Evolutionary conservation across 2,329 filamentous ascomycete genomes (phyloP).

Genomic region (Botrytis sinoallii): DNA sequence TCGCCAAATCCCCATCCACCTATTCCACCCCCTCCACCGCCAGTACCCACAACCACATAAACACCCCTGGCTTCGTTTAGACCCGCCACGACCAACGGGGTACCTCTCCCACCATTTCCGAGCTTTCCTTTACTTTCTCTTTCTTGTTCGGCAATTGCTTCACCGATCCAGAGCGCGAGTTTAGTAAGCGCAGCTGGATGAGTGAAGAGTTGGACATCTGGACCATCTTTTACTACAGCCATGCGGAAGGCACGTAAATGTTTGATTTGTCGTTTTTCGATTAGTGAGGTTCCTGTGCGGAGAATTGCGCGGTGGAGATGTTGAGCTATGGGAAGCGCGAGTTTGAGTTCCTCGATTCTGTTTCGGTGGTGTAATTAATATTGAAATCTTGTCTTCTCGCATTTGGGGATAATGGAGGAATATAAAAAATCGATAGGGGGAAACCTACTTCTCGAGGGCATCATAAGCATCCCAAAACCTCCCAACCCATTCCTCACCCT

Average conservation of each 20-base stretch:
- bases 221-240: constrained; percentile 92
- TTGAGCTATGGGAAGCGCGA: constrained; percentile 77
- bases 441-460: constrained; percentile 61
- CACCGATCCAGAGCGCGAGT: constrained; percentile 88
- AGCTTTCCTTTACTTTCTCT: constrained; percentile 69
- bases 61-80: constrained; percentile 83
- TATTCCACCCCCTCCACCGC: constrained; percentile 69
- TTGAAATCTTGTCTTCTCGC: constrained; percentile 38
- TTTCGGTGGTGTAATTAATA: constrained; percentile 40
- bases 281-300: constrained; percentile 82
- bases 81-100: constrained; percentile 84
- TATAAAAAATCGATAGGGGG: not conserved
- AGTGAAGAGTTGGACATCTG: constrained; percentile 85
- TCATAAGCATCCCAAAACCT: constrained; percentile 73
- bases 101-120: constrained; percentile 66
- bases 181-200: constrained; percentile 93
- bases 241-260: constrained; percentile 91
- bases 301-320: constrained; percentile 90
- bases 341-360: constrained; percentile 72
- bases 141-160: constrained; percentile 88
- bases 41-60: constrained; percentile 90
- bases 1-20: constrained; percentile 65
- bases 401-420: no score
- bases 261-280: constrained; percentile 91
- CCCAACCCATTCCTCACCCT: constrained; percentile 62